A percentile compares a stretch with the other conserved stretches of the same genome.
Conservation (phyloP, 805 yeast genomes). For the Sugiyamaella marilandica region DNA sequence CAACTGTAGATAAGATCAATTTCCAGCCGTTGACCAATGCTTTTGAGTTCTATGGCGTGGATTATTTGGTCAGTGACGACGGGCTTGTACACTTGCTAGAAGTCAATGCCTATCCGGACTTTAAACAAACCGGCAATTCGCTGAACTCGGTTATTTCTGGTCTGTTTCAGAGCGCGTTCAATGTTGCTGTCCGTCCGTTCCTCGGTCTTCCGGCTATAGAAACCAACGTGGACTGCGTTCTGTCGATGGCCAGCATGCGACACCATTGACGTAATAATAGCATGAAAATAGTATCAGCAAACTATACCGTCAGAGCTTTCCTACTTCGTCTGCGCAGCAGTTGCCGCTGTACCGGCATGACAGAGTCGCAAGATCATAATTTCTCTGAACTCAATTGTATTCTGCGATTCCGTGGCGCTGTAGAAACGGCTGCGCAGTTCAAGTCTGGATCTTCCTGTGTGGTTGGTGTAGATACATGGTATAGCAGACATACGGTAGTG, state of each 20-base stretch:
- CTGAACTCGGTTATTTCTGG: slow-evolving; percentile 66
- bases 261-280: neutral
- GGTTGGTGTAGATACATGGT: no score
- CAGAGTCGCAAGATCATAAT: no score
- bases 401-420: no score
- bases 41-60: slow-evolving; percentile 84
- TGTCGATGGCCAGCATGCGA: neutral
- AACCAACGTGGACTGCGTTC: neutral
- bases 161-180: slow-evolving; percentile 56
- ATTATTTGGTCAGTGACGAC: slow-evolving; percentile 60
- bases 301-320: no score
- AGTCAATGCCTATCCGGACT: slow-evolving; percentile 92
- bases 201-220: slow-evolving; percentile 5
- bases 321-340: no score
- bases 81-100: slow-evolving; percentile 62
- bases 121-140: slow-evolving; percentile 86
- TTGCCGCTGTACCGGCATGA: no score
- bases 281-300: neutral
- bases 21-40: slow-evolving; percentile 80
- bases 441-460: no score
- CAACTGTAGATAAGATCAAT: slow-evolving; percentile 72
- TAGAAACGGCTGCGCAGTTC: no score
- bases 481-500: no score
- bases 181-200: slow-evolving; percentile 47
- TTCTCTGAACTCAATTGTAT: no score